Percentiles rank a stretch among this genome's conserved stretches.
phyloP scores from a whole-genome alignment of 1,139 yeast genomes.

The Debaryomycetaceae sp. region DNA sequence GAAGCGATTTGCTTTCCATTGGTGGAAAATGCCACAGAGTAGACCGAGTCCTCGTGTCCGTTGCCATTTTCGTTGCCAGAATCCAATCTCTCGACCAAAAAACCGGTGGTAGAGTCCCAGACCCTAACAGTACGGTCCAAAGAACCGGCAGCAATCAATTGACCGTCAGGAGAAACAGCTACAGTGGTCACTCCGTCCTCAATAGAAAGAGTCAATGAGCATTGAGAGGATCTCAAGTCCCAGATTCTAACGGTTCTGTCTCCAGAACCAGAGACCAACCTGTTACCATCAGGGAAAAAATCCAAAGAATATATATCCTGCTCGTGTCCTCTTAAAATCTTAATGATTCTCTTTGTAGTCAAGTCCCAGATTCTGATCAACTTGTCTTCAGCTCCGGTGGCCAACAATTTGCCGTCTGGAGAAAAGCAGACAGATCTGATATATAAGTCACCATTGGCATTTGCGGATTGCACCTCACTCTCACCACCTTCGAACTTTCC shows the following conservation, averaged over 20 bases:
- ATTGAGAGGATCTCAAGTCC: constrained; percentile 91
- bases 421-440: constrained; percentile 95
- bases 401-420: constrained; percentile 92
- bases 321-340: constrained; percentile 90
- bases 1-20: constrained; percentile 91
- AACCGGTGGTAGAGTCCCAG: constrained; percentile 95
- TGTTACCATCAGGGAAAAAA: constrained; percentile 92
- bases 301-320: constrained; percentile 96
- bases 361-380: constrained; percentile 97
- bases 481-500: constrained; percentile 18
- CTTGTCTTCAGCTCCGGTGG: constrained; percentile 98
- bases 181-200: constrained; percentile 99
- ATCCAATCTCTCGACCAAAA: constrained; percentile 88
- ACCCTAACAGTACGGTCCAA: constrained; percentile 93
- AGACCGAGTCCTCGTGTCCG: constrained; percentile 96
- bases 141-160: constrained; percentile 93
- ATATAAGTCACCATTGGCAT: constrained; percentile 74
- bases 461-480: constrained; percentile 18
- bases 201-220: constrained; percentile 82
- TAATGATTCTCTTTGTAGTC: constrained; percentile 78
- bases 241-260: constrained; percentile 96
- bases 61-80: constrained; percentile 83
- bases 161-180: constrained; percentile 94
- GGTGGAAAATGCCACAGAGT: constrained; percentile 90
- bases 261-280: constrained; percentile 93